phyloP scores from a whole-genome alignment of 257 asterid species.

The Nicotiana paniculata region DNA sequence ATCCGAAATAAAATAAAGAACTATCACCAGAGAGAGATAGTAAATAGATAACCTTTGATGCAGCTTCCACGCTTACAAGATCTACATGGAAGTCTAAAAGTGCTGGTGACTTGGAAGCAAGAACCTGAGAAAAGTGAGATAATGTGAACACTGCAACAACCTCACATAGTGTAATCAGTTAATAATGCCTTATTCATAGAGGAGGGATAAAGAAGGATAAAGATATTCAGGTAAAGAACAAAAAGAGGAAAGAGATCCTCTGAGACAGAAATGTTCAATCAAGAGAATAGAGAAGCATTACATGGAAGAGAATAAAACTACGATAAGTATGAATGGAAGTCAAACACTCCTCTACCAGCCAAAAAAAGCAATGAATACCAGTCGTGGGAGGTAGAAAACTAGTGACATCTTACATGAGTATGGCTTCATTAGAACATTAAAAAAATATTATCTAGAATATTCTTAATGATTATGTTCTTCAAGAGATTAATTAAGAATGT shows the following conservation, averaged over 20 bases:
- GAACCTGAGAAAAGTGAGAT: constrained; percentile 49
- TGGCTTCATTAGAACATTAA: background rate
- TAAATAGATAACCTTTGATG: constrained; percentile 58
- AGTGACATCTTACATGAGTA: background rate
- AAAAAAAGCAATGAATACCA: background rate
- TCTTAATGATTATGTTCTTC: background rate
- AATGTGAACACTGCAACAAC: constrained; percentile 2
- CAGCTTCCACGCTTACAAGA: constrained; percentile 77
- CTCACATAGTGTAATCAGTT: background rate
- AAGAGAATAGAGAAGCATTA: background rate
- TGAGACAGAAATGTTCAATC: background rate
- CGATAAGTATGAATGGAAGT: background rate
- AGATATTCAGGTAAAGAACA: background rate
- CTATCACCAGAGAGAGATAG: background rate
- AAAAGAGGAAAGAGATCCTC: background rate
- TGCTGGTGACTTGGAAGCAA: constrained; percentile 66
- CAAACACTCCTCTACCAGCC: background rate
- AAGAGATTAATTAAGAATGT: background rate
- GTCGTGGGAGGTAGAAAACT: background rate
- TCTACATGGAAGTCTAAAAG: constrained; percentile 73
- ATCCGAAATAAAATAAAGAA: background rate
- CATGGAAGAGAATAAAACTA: background rate
- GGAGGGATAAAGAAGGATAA: background rate
- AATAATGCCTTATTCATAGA: background rate
- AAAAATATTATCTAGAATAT: background rate